phyloP scores from a whole-genome alignment of 2,329 filamentous ascomycete genomes.

The Colletotrichum eleusines region DNA sequence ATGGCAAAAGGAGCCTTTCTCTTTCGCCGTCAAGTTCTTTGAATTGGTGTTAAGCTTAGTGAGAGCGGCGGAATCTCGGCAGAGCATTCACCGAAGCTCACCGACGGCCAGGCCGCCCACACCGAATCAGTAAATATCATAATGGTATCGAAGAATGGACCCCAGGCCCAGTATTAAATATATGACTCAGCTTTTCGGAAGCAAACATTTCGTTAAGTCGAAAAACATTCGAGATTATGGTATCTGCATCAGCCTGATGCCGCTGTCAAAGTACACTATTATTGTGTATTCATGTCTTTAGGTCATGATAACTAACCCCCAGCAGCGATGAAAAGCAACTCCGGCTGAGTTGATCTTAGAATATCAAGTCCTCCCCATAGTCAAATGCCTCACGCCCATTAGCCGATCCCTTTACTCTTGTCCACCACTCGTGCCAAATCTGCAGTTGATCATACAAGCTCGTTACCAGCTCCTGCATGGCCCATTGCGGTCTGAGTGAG shows the following conservation, averaged over 20 bases:
- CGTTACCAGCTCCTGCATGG: conserved; percentile 46
- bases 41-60: conserved; percentile 31
- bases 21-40: conserved; percentile 26
- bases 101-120: conserved; percentile 15
- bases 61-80: conserved; percentile 41
- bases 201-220: neutral
- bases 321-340: neutral
- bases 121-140: conserved; percentile 12
- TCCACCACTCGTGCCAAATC: conserved; percentile 53
- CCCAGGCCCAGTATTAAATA: conserved; percentile 13
- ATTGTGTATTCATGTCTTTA: neutral
- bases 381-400: conserved; percentile 3
- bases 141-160: conserved; percentile 6
- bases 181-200: neutral
- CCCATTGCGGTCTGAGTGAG: conserved; percentile 50
- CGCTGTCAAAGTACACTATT: neutral
- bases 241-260: too few relatives aligned
- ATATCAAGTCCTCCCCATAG: conserved; percentile 29
- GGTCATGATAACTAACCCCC: neutral
- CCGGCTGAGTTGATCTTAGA: conserved; percentile 13
- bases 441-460: conserved; percentile 49
- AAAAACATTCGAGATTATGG: neutral
- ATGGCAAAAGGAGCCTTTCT: conserved; percentile 24
- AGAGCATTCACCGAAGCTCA: conserved; percentile 38
- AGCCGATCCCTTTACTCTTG: conserved; percentile 29